Evolutionary conservation across 2,329 filamentous ascomycete genomes (phyloP).

Genomic region (Aspergillus texensis): DNA sequence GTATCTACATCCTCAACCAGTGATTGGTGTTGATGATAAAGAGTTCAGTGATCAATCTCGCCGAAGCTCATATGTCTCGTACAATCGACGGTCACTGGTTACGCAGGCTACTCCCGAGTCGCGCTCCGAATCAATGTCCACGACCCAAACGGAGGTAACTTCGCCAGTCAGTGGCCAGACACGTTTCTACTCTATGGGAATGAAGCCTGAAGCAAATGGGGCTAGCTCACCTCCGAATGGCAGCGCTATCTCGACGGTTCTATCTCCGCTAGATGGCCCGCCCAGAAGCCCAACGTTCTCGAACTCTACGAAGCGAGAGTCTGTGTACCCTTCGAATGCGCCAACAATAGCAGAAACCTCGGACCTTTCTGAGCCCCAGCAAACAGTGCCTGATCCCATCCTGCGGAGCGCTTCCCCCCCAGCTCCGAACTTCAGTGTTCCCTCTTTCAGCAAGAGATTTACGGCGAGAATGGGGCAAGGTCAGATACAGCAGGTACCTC

Average conservation of each 20-base stretch:
- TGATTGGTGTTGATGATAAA: constrained; percentile 28
- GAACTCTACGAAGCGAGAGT: constrained; percentile 30
- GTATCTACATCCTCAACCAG: constrained; percentile 31
- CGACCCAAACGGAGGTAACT: constrained; percentile 28
- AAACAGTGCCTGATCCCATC: constrained; percentile 28
- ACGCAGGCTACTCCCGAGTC: constrained; percentile 25
- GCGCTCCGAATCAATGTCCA: constrained; percentile 32
- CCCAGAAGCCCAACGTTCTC: constrained; percentile 26
- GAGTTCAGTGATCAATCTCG: constrained; percentile 31
- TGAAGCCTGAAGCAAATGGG: constrained; percentile 16
- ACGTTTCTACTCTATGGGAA: constrained; percentile 19
- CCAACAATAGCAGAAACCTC: constrained; percentile 23
- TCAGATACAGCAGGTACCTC: constrained; percentile 22
- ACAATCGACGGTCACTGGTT: constrained; percentile 32
- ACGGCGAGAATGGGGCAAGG: constrained; percentile 23
- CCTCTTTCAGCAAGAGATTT: constrained; percentile 44
- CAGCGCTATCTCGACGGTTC: constrained; percentile 17
- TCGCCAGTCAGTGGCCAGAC: constrained; percentile 14
- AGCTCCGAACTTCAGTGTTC: constrained; percentile 47
- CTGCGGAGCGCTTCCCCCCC: constrained; percentile 36
- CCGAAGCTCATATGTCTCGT: constrained; percentile 32
- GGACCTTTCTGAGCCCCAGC: constrained; percentile 23
- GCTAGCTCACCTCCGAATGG: constrained; percentile 22
- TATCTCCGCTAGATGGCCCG: constrained; percentile 14
- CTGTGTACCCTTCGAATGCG: constrained; percentile 22